Evolutionary conservation across 352 stramenopile species (phyloP).

Genomic region (Peronospora farinosa): DNA sequence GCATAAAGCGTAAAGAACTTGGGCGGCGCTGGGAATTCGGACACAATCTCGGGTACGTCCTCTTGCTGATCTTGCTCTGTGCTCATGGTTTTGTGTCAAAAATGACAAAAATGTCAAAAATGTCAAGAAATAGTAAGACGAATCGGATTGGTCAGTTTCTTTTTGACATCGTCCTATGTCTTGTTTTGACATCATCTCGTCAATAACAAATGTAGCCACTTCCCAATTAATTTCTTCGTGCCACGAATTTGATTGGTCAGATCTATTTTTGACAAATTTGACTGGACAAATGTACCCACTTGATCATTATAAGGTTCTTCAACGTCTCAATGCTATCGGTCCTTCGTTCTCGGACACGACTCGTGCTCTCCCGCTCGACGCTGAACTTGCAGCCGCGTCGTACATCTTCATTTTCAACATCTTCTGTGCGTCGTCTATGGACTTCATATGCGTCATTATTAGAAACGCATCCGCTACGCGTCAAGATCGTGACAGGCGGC

Average conservation of each 20-base stretch:
- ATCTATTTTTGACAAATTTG: not conserved
- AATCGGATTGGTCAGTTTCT: not conserved
- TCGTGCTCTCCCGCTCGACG: conserved; percentile 2
- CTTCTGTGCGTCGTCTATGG: conserved; percentile 37
- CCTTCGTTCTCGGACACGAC: conserved; percentile 11
- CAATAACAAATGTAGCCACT: no score
- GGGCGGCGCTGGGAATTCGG: conserved; percentile 73
- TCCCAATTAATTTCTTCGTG: no score
- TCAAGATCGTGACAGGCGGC: conserved; percentile 60
- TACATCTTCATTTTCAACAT: conserved; percentile 4
- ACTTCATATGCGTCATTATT: conserved; percentile 48
- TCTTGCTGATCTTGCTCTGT: conserved; percentile 21
- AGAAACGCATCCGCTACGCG: conserved; percentile 47
- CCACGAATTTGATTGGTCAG: not conserved
- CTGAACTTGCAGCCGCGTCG: conserved; percentile 1
- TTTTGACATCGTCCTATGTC: not conserved
- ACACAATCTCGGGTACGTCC: conserved; percentile 75
- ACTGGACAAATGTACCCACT: not conserved
- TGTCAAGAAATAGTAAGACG: not conserved
- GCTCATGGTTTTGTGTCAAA: conserved; percentile 9
- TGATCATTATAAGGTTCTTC: no score
- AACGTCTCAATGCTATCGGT: conserved; percentile 32
- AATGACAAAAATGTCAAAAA: not conserved
- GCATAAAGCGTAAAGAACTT: conserved; percentile 73
- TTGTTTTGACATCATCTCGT: no score